Conservation (phyloP, 805 yeast species). For the Nakazawaea ambrosiae region DNA sequence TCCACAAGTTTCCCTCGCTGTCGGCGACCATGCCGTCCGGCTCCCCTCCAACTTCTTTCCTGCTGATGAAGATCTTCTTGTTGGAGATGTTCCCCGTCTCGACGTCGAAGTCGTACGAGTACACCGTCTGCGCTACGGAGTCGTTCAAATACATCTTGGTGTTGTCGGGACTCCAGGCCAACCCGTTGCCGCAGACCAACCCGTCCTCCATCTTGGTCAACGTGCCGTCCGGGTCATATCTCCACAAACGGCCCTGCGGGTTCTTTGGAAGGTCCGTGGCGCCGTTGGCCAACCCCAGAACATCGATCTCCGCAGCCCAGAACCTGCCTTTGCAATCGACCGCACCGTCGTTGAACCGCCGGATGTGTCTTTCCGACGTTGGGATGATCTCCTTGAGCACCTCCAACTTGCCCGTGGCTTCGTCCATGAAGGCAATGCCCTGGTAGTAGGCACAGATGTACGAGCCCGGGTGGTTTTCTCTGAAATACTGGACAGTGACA, state of each 20-base stretch:
- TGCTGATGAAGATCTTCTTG: constrained; percentile 13
- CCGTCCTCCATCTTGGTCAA: constrained; percentile 21
- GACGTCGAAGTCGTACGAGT: constrained; percentile 13
- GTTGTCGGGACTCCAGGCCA: constrained; percentile 16
- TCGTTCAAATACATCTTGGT: constrained; percentile 15
- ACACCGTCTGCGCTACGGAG: constrained; percentile 12
- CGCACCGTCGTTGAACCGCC: constrained; percentile 17
- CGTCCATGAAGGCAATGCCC: constrained; percentile 27
- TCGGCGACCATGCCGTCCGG: constrained; percentile 17
- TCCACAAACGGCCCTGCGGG: constrained; percentile 26
- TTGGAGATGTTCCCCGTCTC: constrained; percentile 13
- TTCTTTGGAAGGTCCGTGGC: constrained; percentile 17
- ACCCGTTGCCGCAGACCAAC: constrained; percentile 22
- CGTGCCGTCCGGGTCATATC: constrained; percentile 26
- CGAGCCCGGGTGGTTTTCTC: constrained; percentile 20
- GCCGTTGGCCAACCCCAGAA: constrained; percentile 19
- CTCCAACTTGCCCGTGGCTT: constrained; percentile 24
- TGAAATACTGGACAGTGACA: constrained; percentile 25
- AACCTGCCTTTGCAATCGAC: constrained; percentile 34
- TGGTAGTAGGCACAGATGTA: constrained; percentile 25
- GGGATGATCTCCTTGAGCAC: constrained; percentile 24
- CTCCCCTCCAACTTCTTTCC: constrained; percentile 10
- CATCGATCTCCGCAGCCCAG: constrained; percentile 38
- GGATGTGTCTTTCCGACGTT: constrained; percentile 15
- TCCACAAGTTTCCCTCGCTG: constrained; percentile 15